Evolutionary conservation across 108 stramenopile genomes (phyloP).

Genomic region (Skeletonema potamos): DNA sequence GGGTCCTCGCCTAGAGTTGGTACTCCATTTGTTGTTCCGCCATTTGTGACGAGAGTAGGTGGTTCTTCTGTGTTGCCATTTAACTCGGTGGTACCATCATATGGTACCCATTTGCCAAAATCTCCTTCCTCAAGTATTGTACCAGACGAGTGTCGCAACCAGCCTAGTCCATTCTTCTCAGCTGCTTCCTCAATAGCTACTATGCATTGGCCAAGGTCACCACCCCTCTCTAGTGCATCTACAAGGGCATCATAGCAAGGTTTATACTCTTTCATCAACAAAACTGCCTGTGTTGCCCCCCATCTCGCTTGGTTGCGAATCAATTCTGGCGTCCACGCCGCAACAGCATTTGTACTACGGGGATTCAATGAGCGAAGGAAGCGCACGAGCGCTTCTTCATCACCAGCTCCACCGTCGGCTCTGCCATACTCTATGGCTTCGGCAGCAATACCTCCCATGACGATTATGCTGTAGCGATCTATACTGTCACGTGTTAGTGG

Average conservation of each 20-base stretch:
- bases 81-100: neutral
- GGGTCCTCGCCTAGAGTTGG: constrained; percentile 46
- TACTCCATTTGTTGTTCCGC: constrained; percentile 44
- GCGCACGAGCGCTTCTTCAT: constrained; percentile 85
- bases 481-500: constrained; percentile 75
- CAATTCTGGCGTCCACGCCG: constrained; percentile 43
- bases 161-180: constrained; percentile 44
- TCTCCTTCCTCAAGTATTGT: constrained; percentile 63
- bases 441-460: constrained; percentile 95
- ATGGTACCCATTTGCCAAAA: constrained; percentile 55
- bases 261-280: constrained; percentile 76
- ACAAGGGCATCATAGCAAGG: constrained; percentile 84
- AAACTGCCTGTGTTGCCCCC: constrained; percentile 80
- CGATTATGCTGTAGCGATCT: constrained; percentile 90
- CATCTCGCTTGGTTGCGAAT: constrained; percentile 88
- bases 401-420: constrained; percentile 92
- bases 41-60: neutral
- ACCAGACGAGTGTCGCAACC: constrained; percentile 62
- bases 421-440: constrained; percentile 82
- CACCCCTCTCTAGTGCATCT: constrained; percentile 77
- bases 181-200: constrained; percentile 87
- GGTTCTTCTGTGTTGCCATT: neutral
- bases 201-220: constrained; percentile 76
- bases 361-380: constrained; percentile 65
- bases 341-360: constrained; percentile 53